Evolutionary conservation across 1,284 basidiomycete species (phyloP), one percentile per base, ranked within the genome.

Genomic region (Lentinus polychrous): DNA sequence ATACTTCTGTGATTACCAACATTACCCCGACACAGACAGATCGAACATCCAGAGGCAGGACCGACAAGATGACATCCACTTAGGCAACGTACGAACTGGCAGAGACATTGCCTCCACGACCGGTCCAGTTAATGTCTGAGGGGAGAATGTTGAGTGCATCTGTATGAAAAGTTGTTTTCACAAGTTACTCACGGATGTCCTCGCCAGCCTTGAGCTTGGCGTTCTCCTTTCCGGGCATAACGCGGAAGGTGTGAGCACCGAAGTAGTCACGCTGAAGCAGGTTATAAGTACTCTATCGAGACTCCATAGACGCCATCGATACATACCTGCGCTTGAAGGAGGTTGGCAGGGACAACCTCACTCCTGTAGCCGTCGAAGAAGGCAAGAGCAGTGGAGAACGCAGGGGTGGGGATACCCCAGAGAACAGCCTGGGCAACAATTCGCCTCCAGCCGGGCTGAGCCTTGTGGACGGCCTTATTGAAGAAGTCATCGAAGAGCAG

Each of bases 361-460:
- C 85, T 88, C 64, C 86, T 75, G 80, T 98, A 99, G 45, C 96
- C 96, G 69, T 99, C 96, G 68, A 96, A 98, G 88, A 99, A 99
- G 55, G 95, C 91, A 45, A 99, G 80, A 45, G 95, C 94, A 49
- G 94, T 95, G 74, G 91, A 93, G 78, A 93, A 92, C 31, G 93
- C 94, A 34, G 95, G 94, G 43, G 92, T 89, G 55, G 95, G 91
- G 66, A 97, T 94, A 68, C 96, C 95, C 92, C 94, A 98, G 54
- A 98, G 89, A 54, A 91, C 86, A 54, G 91, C 91, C 74, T 99
- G 95, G 46, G 96, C 95, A 60, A 94, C 81, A 56, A 99, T 88
- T 59, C 96, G 93, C 67, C 96, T 84, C 96, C 96, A 99, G 57
- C 96, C 96, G 55, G 92, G 88, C 72, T 99, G 94, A 42, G 95